Evolutionary conservation across 2,329 filamentous ascomycete genomes (phyloP), one percentile per base, ranked within the genome.

Genomic region (Plectosphaerella sp.): DNA sequence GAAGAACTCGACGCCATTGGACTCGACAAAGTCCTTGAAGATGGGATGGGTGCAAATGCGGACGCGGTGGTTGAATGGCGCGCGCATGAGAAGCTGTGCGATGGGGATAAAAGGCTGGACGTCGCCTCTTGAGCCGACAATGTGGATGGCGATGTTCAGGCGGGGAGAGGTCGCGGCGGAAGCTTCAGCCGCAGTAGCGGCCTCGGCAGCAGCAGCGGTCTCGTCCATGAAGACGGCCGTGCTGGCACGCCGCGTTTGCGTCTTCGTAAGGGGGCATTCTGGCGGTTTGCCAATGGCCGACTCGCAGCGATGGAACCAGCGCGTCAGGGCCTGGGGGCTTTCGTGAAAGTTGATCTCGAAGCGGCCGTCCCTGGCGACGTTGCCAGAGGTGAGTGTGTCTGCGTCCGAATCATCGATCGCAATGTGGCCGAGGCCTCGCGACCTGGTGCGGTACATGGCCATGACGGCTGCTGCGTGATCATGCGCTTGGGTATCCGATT

Each of bases 21-120:
- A 66, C 43, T 72, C 65, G 15, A 84, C 77, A 42, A 83, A 82
- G 3, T 75, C 65, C 49, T 76, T 71, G 58, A 84, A 84, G 4
- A 72, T 70, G 9, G 70, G 59, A 58, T 84, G 81, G 1, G 81
- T 84, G 24, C 79, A 80, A 11, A 84, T 66, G 3, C 81, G 74
- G 3, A 84, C 77, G 10, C 80, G 73, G 58, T 84, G 80, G 2
- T 76, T 74, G 50, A 77, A 67, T 0, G 64, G 62, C 2, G 60
- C 50, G n/a, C 57, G 58, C 48, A 53, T 49, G 2, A 69, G 69
- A 3, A 69, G 65, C 56, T 78, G 71, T 0, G 84, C 82, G 1
- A 85, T 67, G 0, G 80, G 78, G 48, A 85, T 67, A 50, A 85
- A 84, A 0, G 81, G 81, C 53, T 85, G 81, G 3, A 60, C 50